A percentile compares a stretch with the other conserved stretches of the same genome.
Conservation (phyloP, 208 protist species). For the Acanthamoeba royreba region DNA sequence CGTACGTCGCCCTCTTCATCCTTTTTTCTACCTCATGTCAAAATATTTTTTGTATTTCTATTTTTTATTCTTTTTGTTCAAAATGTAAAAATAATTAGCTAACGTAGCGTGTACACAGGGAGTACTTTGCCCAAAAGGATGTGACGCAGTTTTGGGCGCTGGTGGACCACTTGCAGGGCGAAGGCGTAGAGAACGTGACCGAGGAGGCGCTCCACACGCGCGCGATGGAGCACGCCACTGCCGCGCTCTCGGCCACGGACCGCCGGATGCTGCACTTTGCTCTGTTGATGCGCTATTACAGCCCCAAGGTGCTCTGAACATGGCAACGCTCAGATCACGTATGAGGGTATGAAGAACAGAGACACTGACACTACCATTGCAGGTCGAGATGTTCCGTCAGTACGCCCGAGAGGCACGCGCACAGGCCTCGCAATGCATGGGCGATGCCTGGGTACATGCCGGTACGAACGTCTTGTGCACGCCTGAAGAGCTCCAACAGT, state of each 20-base stretch:
- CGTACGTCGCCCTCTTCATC: neutral
- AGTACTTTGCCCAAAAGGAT: neutral
- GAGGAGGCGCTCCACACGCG: neutral
- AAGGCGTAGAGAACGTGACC: neutral
- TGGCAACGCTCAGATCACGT: neutral
- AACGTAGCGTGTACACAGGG: neutral
- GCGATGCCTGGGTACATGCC: neutral
- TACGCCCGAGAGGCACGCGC: neutral
- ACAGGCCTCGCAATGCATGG: neutral
- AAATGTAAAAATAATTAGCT: neutral
- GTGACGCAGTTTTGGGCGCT: neutral
- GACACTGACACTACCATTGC: too few relatives aligned
- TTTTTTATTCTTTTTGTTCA: neutral
- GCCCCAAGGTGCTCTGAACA: neutral
- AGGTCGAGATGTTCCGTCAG: slow-evolving; percentile 7
- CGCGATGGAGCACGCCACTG: neutral
- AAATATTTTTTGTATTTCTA: neutral
- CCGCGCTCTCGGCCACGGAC: neutral
- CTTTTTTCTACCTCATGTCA: neutral
- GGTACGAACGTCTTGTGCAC: neutral
- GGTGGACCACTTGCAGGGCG: neutral
- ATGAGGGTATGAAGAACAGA: too few relatives aligned
- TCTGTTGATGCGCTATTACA: neutral
- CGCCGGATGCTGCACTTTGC: neutral
- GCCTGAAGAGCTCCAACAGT: neutral